Base-by-base conservation (phyloP, 2,329 filamentous ascomycete species). In the Lachnellula arida region DNA sequence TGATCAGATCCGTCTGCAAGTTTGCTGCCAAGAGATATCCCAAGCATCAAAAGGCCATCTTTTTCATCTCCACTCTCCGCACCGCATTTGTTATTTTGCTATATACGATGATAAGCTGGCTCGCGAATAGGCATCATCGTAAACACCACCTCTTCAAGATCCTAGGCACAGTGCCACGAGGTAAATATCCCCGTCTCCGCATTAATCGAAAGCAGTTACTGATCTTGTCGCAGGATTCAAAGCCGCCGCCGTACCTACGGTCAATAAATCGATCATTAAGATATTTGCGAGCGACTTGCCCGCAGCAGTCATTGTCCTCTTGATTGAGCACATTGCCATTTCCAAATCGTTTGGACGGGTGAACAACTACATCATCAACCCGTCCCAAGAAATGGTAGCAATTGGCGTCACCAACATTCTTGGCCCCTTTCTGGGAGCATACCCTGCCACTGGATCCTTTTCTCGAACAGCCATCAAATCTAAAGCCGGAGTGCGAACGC, bases 291-390 rank as follows among this genome's bases (percentile, higher is more conserved):
- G 78, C 44, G 81, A 97, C 61, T 76, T 97, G 4, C 94, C 94
- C 0, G 88, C 89, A 7, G 87, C 88, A 0, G 86, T 97, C 51
- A 96, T 97, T 62, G 92, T 99, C n/a, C 79, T 97, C 55, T 79
- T 97, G 37, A 95, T 97, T 59, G 94, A 97, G 73, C 93, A 97
- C 70, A 96, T 97, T 65, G 91, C 93, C 48, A 97, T 97, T 60
- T 91, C 92, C 17, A 99, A 97, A 72, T 97, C 93, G 0, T 97
- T 99, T 64, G 94, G 94, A 9, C 84, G 93, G 57, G 83, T 97
- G 65, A 97, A 97, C 77, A 96, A 96, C 75, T 99, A 99, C 73
- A 87, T 84, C 15, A 97, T 99, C 70, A 86, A 97, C 65, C 92
- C 94, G 0, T 97, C 93, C 0, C 93, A 99, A 71, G 93, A 99